Percentiles rank a stretch among this genome's conserved stretches.
Evolutionary conservation across 257 asterid species (phyloP).

Genomic region (Lantana camara): DNA sequence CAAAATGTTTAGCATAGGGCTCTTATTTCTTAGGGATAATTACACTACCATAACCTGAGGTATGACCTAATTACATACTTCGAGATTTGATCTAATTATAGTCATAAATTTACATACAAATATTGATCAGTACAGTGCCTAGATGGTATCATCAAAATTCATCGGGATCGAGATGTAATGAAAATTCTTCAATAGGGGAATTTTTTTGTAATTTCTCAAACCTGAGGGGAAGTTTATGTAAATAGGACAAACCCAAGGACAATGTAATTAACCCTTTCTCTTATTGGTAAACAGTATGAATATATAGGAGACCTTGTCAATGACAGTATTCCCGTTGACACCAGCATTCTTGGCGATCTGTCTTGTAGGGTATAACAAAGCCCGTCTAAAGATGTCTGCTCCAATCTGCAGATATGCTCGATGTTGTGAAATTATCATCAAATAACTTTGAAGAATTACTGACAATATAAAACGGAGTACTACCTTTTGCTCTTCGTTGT

Average conservation of each 20-base stretch:
- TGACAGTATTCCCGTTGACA: constrained; percentile 62
- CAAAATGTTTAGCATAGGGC: background rate
- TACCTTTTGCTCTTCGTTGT: constrained; percentile 83
- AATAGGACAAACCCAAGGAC: too few species aligned
- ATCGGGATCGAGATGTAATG: too few species aligned
- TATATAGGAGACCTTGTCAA: constrained; percentile 53
- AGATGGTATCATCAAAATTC: too few species aligned
- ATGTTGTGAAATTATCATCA: background rate
- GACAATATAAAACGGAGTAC: background rate
- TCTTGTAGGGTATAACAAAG: constrained; percentile 73
- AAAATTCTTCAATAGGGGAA: too few species aligned
- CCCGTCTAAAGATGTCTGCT: constrained; percentile 75
- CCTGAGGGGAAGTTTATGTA: too few species aligned
- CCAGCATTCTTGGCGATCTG: constrained; percentile 91
- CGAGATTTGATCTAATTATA: too few species aligned
- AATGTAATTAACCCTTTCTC: background rate
- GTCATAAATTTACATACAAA: too few species aligned
- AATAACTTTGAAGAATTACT: background rate
- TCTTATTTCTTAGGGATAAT: too few species aligned
- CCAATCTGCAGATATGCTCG: constrained; percentile 58
- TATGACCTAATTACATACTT: too few species aligned
- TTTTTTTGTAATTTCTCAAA: too few species aligned
- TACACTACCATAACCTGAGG: too few species aligned
- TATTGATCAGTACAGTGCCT: too few species aligned
- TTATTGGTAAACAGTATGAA: background rate